These are phyloP conservation scores for Aspergillus ostianus DNA, from an alignment of 495 filamentous ascomycete species.

Conservation along the genomic window DNA sequence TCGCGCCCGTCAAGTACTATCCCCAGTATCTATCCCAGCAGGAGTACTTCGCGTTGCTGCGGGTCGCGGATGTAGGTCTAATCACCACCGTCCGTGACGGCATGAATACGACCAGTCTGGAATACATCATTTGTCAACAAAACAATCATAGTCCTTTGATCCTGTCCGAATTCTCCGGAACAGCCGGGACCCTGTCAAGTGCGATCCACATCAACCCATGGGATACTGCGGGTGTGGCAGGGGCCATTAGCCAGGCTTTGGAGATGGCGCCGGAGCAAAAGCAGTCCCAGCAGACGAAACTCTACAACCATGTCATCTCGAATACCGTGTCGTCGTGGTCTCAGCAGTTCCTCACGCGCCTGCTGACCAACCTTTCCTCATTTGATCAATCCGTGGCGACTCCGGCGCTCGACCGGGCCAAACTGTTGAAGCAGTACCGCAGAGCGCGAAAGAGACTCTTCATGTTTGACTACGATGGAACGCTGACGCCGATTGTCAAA, in stretches of 20 bases:
- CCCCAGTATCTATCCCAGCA: constrained; percentile 82
- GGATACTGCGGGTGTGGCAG: constrained; percentile 78
- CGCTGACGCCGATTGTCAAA: constrained; percentile 90
- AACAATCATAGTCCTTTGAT: constrained; percentile 82
- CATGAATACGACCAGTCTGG: constrained; percentile 94
- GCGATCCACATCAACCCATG: constrained; percentile 95
- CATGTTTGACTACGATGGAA: constrained; percentile 99
- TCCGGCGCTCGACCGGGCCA: constrained; percentile 71
- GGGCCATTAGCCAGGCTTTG: constrained; percentile 74
- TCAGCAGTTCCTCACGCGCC: constrained; percentile 66
- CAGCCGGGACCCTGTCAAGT: constrained; percentile 76
- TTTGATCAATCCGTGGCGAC: constrained; percentile 73
- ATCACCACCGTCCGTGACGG: constrained; percentile 92
- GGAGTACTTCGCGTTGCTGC: constrained; percentile 88
- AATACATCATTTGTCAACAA: constrained; percentile 90
- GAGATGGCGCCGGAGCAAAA: constrained; percentile 66
- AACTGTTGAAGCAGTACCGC: constrained; percentile 69
- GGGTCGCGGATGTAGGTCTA: constrained; percentile 81
- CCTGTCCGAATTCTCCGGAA: constrained; percentile 93
- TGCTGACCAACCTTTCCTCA: constrained; percentile 75
- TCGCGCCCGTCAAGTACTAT: constrained; percentile 86
- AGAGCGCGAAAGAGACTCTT: constrained; percentile 74
- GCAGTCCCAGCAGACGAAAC: constrained; percentile 44
- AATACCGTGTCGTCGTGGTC: constrained; percentile 86
- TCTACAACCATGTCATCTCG: constrained; percentile 79